Conservation (phyloP, 2,329 filamentous ascomycete species). For the Trichoderma simmonsii region DNA sequence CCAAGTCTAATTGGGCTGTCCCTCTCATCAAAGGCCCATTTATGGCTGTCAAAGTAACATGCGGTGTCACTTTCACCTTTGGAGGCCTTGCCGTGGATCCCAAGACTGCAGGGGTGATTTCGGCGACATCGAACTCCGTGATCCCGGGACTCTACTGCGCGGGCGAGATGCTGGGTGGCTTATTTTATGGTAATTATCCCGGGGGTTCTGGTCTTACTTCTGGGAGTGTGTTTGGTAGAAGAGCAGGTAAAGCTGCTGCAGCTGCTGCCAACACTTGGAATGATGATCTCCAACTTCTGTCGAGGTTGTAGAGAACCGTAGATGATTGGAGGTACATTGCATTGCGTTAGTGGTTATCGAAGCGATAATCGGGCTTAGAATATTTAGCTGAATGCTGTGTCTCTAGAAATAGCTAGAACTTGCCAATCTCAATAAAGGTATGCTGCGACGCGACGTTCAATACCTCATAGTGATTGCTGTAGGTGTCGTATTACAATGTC, state of each 20-base stretch:
- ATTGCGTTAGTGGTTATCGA: not conserved
- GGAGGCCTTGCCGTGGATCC: constrained; percentile 58
- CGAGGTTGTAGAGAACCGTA: not conserved
- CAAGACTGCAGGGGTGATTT: constrained; percentile 51
- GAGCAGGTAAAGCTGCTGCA: constrained; percentile 38
- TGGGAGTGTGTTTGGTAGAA: constrained; percentile 51
- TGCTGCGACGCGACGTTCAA: not conserved
- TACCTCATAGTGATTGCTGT: too few relatives aligned
- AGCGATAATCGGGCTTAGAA: not conserved
- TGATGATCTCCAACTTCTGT: not conserved
- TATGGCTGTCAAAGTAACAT: constrained; percentile 54
- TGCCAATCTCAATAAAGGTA: not conserved
- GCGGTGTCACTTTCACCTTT: constrained; percentile 67
- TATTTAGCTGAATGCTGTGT: not conserved
- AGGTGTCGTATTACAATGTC: too few relatives aligned
- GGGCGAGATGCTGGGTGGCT: constrained; percentile 64
- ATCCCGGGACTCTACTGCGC: constrained; percentile 57
- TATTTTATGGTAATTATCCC: constrained; percentile 63
- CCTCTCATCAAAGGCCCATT: constrained; percentile 56
- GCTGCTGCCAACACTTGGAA: not conserved
- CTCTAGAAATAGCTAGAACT: not conserved
- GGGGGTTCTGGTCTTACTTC: constrained; percentile 61
- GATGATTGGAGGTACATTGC: not conserved
- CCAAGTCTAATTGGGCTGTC: constrained; percentile 66
- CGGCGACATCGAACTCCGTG: constrained; percentile 39